A percentile compares a stretch with the other conserved stretches of the same genome.
phyloP scores from a whole-genome alignment of 805 yeast species.

The Lachancea waltii region DNA sequence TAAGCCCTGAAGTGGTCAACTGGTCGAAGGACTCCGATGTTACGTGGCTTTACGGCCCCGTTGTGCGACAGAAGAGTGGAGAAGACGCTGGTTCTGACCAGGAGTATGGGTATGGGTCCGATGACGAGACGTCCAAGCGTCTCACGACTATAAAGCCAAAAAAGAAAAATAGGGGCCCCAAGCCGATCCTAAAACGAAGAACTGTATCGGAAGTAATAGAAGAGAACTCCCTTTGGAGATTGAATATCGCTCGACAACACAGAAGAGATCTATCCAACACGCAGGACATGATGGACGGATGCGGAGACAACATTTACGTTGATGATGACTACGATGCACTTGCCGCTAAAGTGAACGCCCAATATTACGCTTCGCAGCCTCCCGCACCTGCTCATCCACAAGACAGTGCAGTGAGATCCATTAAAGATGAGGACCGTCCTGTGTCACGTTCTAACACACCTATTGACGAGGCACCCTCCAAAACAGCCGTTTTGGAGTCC shows the following conservation, averaged over 20 bases:
- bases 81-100: conserved; percentile 4
- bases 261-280: conserved; percentile 23
- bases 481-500: conserved; percentile 12
- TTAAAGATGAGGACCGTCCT: neutral
- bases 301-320: conserved; percentile 14
- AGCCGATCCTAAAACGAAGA: conserved; percentile 84
- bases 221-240: conserved; percentile 34
- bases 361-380: conserved; percentile 20
- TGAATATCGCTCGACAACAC: conserved; percentile 61
- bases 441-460: neutral
- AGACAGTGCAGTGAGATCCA: neutral
- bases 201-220: conserved; percentile 69
- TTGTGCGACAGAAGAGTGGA: conserved; percentile 20
- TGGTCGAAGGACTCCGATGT: conserved; percentile 98
- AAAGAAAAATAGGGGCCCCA: conserved; percentile 36
- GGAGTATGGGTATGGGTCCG: conserved; percentile 35
- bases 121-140: conserved; percentile 33
- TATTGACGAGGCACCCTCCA: neutral
- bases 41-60: conserved; percentile 96
- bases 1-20: conserved; percentile 84
- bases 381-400: neutral
- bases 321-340: conserved; percentile 32
- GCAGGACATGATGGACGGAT: conserved; percentile 23
- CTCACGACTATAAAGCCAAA: conserved; percentile 14
- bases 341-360: conserved; percentile 35